These are phyloP conservation scores for Podospora australis DNA, from an alignment of 495 filamentous ascomycete genomes.

Conservation along the genomic window DNA sequence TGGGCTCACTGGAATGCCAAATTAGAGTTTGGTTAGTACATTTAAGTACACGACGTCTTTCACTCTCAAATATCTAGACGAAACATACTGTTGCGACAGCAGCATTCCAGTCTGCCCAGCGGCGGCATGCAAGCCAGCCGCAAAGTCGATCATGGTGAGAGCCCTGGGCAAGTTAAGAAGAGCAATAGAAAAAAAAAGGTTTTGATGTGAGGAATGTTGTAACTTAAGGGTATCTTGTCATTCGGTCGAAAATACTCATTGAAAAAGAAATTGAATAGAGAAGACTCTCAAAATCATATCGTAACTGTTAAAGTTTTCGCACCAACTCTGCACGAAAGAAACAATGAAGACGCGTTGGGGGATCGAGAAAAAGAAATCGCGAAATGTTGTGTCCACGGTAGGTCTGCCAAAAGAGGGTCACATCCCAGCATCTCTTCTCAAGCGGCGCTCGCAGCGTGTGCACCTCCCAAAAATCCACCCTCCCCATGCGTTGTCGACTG, in stretches of 20 bases:
- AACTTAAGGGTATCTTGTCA: too few relatives aligned
- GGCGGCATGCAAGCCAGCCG: neutral
- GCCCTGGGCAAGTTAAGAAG: neutral
- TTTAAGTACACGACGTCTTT: too few relatives aligned
- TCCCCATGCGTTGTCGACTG: neutral
- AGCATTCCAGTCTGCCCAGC: neutral
- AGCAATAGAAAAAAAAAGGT: neutral
- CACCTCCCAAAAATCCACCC: neutral
- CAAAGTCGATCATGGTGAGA: constrained; percentile 5
- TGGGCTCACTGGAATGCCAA: constrained; percentile 10
- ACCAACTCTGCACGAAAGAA: too few relatives aligned
- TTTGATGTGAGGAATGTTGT: constrained; percentile 1
- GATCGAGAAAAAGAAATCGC: constrained; percentile 7
- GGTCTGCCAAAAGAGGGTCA: constrained; percentile 2
- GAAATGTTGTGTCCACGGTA: constrained; percentile 5
- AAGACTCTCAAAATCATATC: too few relatives aligned
- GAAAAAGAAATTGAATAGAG: too few relatives aligned
- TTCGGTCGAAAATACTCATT: too few relatives aligned
- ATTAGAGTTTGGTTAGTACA: too few relatives aligned
- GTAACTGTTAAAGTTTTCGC: too few relatives aligned
- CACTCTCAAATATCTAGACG: too few relatives aligned
- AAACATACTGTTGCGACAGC: constrained; percentile 7
- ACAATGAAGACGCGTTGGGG: constrained; percentile 3
- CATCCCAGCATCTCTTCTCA: too few relatives aligned
- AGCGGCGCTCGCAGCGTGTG: too few relatives aligned